Evolutionary conservation across 2,329 filamentous ascomycete species (phyloP), one percentile per base, ranked within the genome.

Genomic region (Phyllosticta capitalensis): DNA sequence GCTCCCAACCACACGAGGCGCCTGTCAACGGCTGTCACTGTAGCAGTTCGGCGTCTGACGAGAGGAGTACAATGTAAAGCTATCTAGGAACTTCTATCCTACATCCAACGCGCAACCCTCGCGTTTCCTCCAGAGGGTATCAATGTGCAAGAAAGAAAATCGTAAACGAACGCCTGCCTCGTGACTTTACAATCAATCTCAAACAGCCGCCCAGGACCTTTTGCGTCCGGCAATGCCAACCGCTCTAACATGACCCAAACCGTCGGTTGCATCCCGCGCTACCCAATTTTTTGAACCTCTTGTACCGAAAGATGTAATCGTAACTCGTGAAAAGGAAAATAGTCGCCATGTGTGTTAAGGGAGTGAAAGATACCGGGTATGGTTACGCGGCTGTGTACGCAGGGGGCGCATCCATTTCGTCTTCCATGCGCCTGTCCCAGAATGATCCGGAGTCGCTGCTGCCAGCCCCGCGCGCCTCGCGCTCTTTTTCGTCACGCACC

Each of bases 401-500:
- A 38, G 69, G 69, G 51, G 69, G 69, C 19, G 69, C 68, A 24
- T 70, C 69, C 24, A 67, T 62, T 51, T 67, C 67, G 17, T 67
- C 68, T n/a, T 62, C 62, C 12, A 67, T 68, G 7, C 60, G 62
- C 30, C 59, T 59, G 49, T 63, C 63, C 64, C 68, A 69, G 52
- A 69, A 64, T 20, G 66, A 63, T 5, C 62, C 62, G 2, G 30
- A 21, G 5, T 50, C 57, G n/a, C 52, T 28, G 45, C 52, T 56
- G 17, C 57, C 48, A 9, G 52, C 24, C 5, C 28, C 45, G 9
- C 58, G 56, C 61, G 28, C 54, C 22, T 69, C 65, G 49, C 68
- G 67, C 6, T 71, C 74, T 74, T 96, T 94, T 75, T 96, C 89
- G 65, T 96, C 89, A 65, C 92, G 89, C 64, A 95, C 90, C 59